phyloP scores from a whole-genome alignment of 441 rosid genomes.

The Heliophila coronopifolia region DNA sequence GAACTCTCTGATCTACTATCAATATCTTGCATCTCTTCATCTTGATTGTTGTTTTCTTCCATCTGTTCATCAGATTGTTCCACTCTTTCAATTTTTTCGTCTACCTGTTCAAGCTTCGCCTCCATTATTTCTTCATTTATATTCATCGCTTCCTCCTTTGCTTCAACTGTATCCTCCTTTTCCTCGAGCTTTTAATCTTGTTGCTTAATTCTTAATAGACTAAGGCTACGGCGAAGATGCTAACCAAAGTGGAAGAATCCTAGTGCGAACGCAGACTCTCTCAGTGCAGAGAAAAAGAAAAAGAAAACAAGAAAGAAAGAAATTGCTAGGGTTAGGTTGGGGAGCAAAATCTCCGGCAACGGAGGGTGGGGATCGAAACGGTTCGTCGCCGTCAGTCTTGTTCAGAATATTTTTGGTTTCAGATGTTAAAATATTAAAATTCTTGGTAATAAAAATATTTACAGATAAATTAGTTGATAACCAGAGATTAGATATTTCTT shows the following conservation, averaged over 20 bases:
- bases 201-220: background rate
- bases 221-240: background rate
- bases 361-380: conserved; percentile 25
- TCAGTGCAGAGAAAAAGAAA: background rate
- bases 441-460: too few relatives aligned
- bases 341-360: conserved; percentile 19
- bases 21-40: conserved; percentile 33
- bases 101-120: conserved; percentile 40
- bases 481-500: too few relatives aligned
- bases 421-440: background rate
- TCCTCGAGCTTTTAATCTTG: background rate
- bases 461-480: too few relatives aligned
- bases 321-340: conserved; percentile 15
- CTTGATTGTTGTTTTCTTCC: conserved; percentile 17
- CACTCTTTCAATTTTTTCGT: conserved; percentile 9
- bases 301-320: background rate
- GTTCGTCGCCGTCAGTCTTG: conserved; percentile 17
- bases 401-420: conserved; percentile 18
- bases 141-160: conserved; percentile 10
- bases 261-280: background rate
- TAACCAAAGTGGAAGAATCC: conserved; percentile 3
- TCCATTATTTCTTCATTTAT: conserved; percentile 34
- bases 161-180: background rate
- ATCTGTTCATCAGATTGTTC: conserved; percentile 12
- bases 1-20: conserved; percentile 51